A percentile compares a stretch with the other conserved stretches of the same genome.
These are phyloP conservation scores for Mangifera indica DNA, from an alignment of 345 rosid species.

Conservation along the genomic window DNA sequence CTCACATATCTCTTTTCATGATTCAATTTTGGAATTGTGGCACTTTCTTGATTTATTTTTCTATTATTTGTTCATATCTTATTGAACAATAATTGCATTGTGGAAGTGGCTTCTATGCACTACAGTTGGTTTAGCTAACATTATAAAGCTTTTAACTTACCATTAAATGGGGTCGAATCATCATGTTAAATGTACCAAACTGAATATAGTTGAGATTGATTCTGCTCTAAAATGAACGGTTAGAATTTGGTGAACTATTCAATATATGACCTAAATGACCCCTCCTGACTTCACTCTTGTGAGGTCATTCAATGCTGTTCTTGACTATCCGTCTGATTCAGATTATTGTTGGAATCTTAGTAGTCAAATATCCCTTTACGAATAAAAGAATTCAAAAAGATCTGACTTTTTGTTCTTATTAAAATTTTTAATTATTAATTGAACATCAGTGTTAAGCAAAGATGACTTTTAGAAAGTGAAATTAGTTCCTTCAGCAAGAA, in stretches of 20 bases:
- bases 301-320: neutral
- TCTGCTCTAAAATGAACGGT: neutral
- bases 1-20: neutral
- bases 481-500: neutral
- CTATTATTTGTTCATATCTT: neutral
- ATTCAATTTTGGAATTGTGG: neutral
- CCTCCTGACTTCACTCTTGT: neutral
- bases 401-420: neutral
- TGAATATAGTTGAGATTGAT: neutral
- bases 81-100: neutral
- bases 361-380: neutral
- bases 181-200: neutral
- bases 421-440: neutral
- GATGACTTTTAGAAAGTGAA: conserved; percentile 4
- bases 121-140: no score
- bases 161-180: no score
- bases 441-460: neutral
- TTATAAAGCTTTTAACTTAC: no score
- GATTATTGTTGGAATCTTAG: neutral
- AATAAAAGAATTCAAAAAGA: neutral
- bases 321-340: neutral
- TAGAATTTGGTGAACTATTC: conserved; percentile 1
- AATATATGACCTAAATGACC: neutral
- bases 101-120: neutral
- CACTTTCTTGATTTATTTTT: neutral